Evolutionary conservation across 1,284 basidiomycete species (phyloP).

Genomic region (Fistulina hepatica): DNA sequence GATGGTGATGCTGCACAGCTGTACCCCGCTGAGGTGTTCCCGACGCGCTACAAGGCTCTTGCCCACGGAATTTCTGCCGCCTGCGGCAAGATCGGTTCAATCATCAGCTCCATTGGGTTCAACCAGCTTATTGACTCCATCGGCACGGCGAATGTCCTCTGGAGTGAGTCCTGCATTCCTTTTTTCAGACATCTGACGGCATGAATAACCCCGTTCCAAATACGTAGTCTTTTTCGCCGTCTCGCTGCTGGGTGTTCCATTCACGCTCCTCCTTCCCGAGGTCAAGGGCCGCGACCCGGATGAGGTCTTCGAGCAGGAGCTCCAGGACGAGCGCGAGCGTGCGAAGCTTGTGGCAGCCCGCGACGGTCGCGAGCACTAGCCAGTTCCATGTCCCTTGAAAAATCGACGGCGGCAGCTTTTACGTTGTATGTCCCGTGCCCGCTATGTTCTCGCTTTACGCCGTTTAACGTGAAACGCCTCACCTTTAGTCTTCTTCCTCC

Average conservation of each 20-base stretch:
- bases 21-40: conserved; percentile 77
- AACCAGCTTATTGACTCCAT: conserved; percentile 55
- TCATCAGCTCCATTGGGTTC: conserved; percentile 75
- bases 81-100: conserved; percentile 70
- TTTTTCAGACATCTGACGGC: not conserved
- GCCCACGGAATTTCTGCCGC: conserved; percentile 79
- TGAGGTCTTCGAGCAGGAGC: conserved; percentile 44
- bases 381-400: too few relatives aligned
- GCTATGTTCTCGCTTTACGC: too few relatives aligned
- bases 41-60: conserved; percentile 70
- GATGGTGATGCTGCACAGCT: conserved; percentile 34
- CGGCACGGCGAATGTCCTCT: conserved; percentile 49
- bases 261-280: conserved; percentile 71
- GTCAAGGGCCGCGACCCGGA: conserved; percentile 70
- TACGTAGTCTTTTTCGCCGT: conserved; percentile 47
- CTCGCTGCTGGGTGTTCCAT: conserved; percentile 43
- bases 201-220: conserved; percentile 8
- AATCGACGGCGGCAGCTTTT: too few relatives aligned
- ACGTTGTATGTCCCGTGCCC: too few relatives aligned
- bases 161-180: conserved; percentile 35
- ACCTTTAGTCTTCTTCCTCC: too few relatives aligned
- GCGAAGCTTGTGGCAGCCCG: too few relatives aligned
- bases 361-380: too few relatives aligned
- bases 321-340: conserved; percentile 26
- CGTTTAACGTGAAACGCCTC: too few relatives aligned